phyloP scores from a whole-genome alignment of 345 rosid species.

The Eucalyptus polyanthemos region DNA sequence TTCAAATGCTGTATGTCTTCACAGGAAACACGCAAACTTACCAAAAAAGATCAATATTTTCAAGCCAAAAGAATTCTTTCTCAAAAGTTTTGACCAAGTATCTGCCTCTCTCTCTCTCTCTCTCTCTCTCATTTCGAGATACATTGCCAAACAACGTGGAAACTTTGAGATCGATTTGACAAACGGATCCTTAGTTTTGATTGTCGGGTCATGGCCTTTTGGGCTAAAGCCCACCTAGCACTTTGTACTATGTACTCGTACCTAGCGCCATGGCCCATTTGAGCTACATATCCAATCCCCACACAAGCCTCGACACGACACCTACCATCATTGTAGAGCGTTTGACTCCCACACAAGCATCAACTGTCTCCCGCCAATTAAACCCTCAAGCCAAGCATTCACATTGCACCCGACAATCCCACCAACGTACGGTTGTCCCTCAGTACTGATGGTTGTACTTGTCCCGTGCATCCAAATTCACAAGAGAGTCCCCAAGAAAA shows the following conservation, averaged over 20 bases:
- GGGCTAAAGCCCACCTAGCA: background rate
- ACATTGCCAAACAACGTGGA: too few relatives aligned
- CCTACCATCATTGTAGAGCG: background rate
- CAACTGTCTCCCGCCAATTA: background rate
- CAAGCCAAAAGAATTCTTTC: too few relatives aligned
- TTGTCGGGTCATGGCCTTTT: background rate
- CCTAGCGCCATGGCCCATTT: background rate
- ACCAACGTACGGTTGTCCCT: background rate
- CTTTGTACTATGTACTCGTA: background rate
- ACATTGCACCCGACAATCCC: background rate
- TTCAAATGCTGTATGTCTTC: too few relatives aligned
- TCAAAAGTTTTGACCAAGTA: too few relatives aligned
- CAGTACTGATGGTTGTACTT: background rate
- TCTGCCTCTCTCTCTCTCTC: too few relatives aligned
- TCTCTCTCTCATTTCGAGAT: too few relatives aligned
- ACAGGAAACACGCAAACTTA: too few relatives aligned
- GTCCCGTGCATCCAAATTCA: background rate
- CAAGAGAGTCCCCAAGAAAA: background rate
- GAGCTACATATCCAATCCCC: background rate
- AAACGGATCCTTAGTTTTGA: too few relatives aligned
- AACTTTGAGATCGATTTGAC: too few relatives aligned
- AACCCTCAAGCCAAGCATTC: background rate
- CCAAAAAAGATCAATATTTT: background rate
- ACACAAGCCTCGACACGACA: background rate
- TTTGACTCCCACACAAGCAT: background rate